A percentile compares a stretch with the other conserved stretches of the same genome.
These are phyloP conservation scores for Calonectria hawksworthii DNA, from an alignment of 2,329 filamentous ascomycete genomes.

Conservation along the genomic window DNA sequence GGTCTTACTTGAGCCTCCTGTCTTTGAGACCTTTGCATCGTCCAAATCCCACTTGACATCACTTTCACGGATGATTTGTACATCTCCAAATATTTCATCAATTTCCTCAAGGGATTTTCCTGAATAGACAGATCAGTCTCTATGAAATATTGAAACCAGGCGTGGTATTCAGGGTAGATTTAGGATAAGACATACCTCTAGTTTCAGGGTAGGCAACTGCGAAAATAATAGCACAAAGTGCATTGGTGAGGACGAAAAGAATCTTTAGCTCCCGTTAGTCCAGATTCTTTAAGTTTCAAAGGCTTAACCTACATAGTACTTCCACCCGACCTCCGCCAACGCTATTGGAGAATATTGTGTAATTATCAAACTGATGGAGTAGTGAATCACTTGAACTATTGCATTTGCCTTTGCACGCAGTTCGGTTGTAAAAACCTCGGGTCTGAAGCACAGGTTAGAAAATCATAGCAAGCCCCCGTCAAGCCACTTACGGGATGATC, in stretches of 20 bases:
- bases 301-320: conserved; percentile 52
- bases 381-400: conserved; percentile 57
- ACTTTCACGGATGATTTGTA: conserved; percentile 45
- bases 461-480: not conserved
- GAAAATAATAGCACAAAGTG: conserved; percentile 53
- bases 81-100: conserved; percentile 56
- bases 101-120: conserved; percentile 58
- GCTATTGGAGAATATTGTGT: conserved; percentile 58
- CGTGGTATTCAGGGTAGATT: not conserved
- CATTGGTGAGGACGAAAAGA: conserved; percentile 55
- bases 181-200: conserved; percentile 43
- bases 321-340: conserved; percentile 55
- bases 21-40: not conserved
- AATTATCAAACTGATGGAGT: conserved; percentile 56
- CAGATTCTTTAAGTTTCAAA: fast-evolving
- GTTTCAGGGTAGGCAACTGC: conserved; percentile 55
- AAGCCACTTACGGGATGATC: conserved; percentile 55
- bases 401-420: conserved; percentile 58
- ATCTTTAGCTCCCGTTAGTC: conserved; percentile 46
- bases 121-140: conserved; percentile 31
- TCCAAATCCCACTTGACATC: conserved; percentile 39
- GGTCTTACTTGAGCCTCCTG: not conserved
- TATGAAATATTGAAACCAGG: not conserved
- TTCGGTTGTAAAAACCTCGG: conserved; percentile 58
- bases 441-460: conserved; percentile 34